Base-by-base conservation (phyloP, 345 rosid genomes). In the Erucastrum elatum region DNA sequence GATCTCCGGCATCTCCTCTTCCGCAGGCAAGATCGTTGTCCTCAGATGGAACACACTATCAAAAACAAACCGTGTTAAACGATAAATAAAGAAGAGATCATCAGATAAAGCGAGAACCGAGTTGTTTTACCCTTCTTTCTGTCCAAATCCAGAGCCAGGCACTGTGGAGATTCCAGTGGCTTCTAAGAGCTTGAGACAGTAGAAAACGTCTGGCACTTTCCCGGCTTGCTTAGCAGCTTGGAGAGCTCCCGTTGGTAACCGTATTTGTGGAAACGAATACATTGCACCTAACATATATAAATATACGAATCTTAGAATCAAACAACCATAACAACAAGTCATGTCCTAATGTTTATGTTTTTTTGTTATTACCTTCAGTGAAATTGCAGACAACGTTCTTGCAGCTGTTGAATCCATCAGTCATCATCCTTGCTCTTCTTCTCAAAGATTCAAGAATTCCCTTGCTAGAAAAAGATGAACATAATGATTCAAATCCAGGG, bases 341-440 rank as follows among this genome's bases (percentile, higher is more conserved):
- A n/a, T n/a, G n/a, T n/a, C n/a, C n/a, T n/a, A n/a, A n/a, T n/a
- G n/a, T n/a, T n/a, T n/a, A n/a, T n/a, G n/a, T n/a, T n/a, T n/a
- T n/a, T n/a, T n/a, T n/a, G n/a, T n/a, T n/a, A n/a, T n/a, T n/a
- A 91, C 99, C 99, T 89, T 95, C 98, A 1, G 98, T 95, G 89
- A 95, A 95, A 77, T 95, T 95, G 80, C 99, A 95, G 31, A 91
- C 89, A 1, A 95, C 97, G 68, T 95, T 95, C 81, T 83, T 90
- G 90, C 98, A 91, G 90, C 94, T 93, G 89, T 95, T 93, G 84
- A 95, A 95, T 78, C 99, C 98, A 68, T 95, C 99, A 55, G 99
- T 95, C 99, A 95, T 95, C 15, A 95, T 69, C 79, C 77, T 88
- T 61, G 99, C 99, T 82, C 98, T 91, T 84, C 90, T 89, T 83